Evolutionary conservation across 768 basidiomycete species (phyloP).

Genomic region (Tylopilus subfusipes): DNA sequence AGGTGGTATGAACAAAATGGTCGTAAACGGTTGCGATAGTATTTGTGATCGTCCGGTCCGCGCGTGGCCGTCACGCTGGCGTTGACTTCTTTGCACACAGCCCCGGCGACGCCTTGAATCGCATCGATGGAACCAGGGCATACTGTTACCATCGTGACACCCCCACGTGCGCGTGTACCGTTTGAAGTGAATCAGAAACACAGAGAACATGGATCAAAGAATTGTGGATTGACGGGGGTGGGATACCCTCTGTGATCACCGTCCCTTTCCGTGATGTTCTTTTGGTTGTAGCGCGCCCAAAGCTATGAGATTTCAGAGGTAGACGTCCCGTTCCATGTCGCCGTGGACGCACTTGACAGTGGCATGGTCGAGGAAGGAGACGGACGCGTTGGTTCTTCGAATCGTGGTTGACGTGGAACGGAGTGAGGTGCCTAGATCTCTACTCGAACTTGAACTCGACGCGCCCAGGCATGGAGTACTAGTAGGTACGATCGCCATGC

Average conservation of each 20-base stretch:
- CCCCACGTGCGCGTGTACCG: not conserved
- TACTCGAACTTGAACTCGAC: conserved; percentile 3
- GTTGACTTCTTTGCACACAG: conserved; percentile 88
- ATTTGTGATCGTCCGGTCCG: conserved; percentile 8
- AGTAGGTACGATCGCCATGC: conserved; percentile 36
- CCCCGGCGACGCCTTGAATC: conserved; percentile 76
- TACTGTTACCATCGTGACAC: conserved; percentile 48
- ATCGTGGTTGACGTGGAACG: conserved; percentile 39
- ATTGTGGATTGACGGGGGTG: conserved; percentile 58
- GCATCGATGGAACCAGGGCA: conserved; percentile 73
- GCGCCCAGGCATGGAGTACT: not conserved
- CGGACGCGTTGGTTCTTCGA: conserved; percentile 49
- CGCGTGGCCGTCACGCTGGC: conserved; percentile 39
- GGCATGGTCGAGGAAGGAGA: conserved; percentile 54
- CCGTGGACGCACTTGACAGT: conserved; percentile 77
- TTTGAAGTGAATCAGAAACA: not conserved
- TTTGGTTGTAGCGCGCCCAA: conserved; percentile 59
- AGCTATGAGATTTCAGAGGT: conserved; percentile 57
- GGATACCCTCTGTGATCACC: conserved; percentile 70
- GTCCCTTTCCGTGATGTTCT: conserved; percentile 61
- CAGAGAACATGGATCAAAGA: not conserved
- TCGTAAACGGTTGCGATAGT: no score
- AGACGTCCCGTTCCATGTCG: conserved; percentile 61
- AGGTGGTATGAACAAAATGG: no score
- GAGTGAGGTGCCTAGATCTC: not conserved